These are phyloP conservation scores for Kalmusia sp. DNA, from an alignment of 2,329 filamentous ascomycete genomes.

Conservation along the genomic window DNA sequence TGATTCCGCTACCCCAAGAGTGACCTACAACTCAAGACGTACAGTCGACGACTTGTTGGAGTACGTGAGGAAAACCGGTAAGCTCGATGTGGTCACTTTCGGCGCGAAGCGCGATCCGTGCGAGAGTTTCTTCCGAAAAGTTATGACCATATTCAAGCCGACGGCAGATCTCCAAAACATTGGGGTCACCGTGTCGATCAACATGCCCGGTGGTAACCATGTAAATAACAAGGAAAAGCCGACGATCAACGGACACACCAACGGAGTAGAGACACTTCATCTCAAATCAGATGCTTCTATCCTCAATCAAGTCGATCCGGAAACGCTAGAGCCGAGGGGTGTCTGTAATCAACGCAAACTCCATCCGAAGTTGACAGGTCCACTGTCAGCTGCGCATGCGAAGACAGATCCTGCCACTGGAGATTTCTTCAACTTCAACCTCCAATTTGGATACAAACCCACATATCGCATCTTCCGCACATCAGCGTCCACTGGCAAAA, in stretches of 20 bases:
- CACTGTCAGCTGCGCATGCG: constrained; percentile 73
- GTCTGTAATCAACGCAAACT: constrained; percentile 66
- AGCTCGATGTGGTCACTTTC: constrained; percentile 66
- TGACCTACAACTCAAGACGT: constrained; percentile 75
- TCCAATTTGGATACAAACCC: constrained; percentile 64
- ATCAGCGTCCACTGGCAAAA: constrained; percentile 67
- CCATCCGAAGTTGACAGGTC: constrained; percentile 73
- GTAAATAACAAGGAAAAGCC: constrained; percentile 14
- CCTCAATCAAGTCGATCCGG: constrained; percentile 69
- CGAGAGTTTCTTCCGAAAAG: constrained; percentile 73
- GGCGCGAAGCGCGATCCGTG: constrained; percentile 77
- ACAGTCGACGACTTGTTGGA: constrained; percentile 71
- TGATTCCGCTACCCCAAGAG: constrained; percentile 47
- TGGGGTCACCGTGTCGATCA: constrained; percentile 69
- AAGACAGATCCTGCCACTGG: constrained; percentile 75
- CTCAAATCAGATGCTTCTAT: constrained; percentile 65
- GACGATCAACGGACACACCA: constrained; percentile 35
- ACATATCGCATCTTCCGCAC: constrained; percentile 75
- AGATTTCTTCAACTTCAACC: constrained; percentile 82
- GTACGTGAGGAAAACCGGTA: constrained; percentile 66
- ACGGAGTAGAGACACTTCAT: constrained; percentile 59
- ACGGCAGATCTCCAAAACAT: constrained; percentile 60
- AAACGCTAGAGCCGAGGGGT: constrained; percentile 75
- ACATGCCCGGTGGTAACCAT: constrained; percentile 63
- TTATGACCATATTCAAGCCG: constrained; percentile 66